Evolutionary conservation across 148 eudicot genomes (phyloP), one percentile per base, ranked within the genome.

Genomic region (Bassia scoparia): DNA sequence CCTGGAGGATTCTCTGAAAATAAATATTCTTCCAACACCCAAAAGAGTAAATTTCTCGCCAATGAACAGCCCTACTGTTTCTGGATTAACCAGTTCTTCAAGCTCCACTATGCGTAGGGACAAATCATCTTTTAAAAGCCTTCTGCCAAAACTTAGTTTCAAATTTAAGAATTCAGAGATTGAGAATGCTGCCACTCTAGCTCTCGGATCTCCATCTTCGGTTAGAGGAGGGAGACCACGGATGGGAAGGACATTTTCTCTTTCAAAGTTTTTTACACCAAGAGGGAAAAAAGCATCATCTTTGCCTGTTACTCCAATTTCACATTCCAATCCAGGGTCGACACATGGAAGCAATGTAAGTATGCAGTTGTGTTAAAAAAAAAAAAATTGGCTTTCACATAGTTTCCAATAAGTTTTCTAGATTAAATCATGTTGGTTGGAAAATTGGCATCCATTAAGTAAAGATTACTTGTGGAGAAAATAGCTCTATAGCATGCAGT

Each of bases 261-360:
- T 91, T 52, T 37, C 89, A 8, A 87, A 82, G 72, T 60, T 91
- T 49, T 95, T 95, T 70, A 76, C 81, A 27, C 74, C 85, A 50
- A 92, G 73, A 84, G 83, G 80, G 68, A 87, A 85, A 17, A 79
- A 83, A 73, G 81, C 94, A 31, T 85, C 89, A 61, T 96, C 99
- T 50, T 77, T 96, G 70, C 99, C 99, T 61, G 88, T 61, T 34
- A 86, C 90, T 29, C 94, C 90, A 15, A 84, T 86, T 75, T 72
- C 81, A 71, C 99, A 96, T 81, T 96, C 99, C 23, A 96, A 92
- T 81, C 97, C 92, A 0, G 94, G 90, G 69, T 92, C 99, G 31
- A 81, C 79, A 52, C 96, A 90, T 82, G 97, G 97, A 69, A 84
- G 92, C 56, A 76, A 74, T 80, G 82, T 74, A 67, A 78, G 75